Conservation (phyloP, 805 yeast species). For the Sugiyamaella valdiviana region DNA sequence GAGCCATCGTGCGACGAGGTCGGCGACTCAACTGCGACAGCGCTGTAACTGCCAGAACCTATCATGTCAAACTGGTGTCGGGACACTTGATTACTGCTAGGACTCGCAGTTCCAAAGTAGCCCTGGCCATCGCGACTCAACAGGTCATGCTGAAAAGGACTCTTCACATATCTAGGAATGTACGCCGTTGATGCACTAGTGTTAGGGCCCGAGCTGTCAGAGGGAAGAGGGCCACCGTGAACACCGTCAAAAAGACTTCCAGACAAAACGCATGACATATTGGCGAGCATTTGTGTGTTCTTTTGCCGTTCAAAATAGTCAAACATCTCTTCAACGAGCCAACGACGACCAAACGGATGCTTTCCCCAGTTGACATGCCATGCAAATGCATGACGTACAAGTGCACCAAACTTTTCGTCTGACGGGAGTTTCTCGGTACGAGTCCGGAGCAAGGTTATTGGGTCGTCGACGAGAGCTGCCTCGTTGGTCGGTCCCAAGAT, state of each 20-base stretch:
- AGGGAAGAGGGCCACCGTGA: background rate
- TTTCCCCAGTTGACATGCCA: slow-evolving; percentile 55
- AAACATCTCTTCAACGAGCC: slow-evolving; percentile 59
- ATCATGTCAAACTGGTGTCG: background rate
- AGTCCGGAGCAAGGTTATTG: background rate
- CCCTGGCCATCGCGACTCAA: slow-evolving; percentile 3
- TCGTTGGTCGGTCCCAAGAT: background rate
- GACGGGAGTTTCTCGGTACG: background rate
- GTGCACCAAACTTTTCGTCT: background rate
- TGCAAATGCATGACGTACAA: slow-evolving; percentile 1
- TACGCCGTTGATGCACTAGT: background rate
- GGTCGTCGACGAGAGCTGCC: background rate
- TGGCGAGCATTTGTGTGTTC: slow-evolving; percentile 84
- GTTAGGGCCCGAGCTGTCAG: background rate
- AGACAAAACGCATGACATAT: slow-evolving; percentile 67
- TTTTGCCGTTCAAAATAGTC: slow-evolving; percentile 55
- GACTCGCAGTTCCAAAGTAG: background rate
- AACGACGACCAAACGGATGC: slow-evolving; percentile 67
- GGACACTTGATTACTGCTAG: background rate
- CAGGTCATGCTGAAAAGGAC: slow-evolving; percentile 16
- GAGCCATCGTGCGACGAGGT: slow-evolving; percentile 33
- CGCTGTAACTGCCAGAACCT: background rate
- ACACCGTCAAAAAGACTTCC: slow-evolving; percentile 5
- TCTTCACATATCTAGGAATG: slow-evolving; percentile 2
- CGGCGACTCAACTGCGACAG: slow-evolving; percentile 9